phyloP scores from a whole-genome alignment of 2,329 filamentous ascomycete species.

The Neopestalotiopsis rosae region DNA sequence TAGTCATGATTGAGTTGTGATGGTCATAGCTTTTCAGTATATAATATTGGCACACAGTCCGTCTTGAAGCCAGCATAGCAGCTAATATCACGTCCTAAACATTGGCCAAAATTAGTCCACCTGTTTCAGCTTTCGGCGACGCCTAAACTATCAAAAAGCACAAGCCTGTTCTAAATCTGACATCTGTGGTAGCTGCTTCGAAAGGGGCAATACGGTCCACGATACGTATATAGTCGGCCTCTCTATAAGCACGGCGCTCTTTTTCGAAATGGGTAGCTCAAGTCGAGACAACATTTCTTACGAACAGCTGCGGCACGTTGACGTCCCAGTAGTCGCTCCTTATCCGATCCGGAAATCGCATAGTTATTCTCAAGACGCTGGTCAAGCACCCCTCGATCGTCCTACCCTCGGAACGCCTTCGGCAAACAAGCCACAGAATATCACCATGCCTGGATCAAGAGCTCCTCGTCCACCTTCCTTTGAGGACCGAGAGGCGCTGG shows the following conservation, averaged over 20 bases:
- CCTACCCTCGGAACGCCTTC: slow-evolving; percentile 7
- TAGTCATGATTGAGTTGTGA: not conserved
- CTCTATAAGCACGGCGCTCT: not conserved
- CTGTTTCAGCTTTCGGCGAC: slow-evolving; percentile 13
- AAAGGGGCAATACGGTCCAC: not conserved
- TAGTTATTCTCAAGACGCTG: slow-evolving; percentile 7
- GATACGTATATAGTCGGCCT: slow-evolving; percentile 10
- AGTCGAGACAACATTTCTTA: slow-evolving; percentile 7
- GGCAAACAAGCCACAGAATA: not conserved
- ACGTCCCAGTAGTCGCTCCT: slow-evolving; percentile 2
- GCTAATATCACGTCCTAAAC: slow-evolving; percentile 7
- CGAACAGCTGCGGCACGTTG: slow-evolving; percentile 10
- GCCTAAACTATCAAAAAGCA: slow-evolving; percentile 7
- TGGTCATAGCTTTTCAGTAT: slow-evolving; percentile 13
- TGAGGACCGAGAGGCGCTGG: slow-evolving; percentile 7
- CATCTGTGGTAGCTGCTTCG: slow-evolving; percentile 6
- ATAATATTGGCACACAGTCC: slow-evolving; percentile 13
- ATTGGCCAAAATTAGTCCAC: slow-evolving; percentile 7
- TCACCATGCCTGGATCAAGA: not conserved
- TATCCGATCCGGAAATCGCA: not conserved
- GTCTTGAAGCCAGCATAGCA: not conserved
- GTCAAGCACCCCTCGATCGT: slow-evolving; percentile 7
- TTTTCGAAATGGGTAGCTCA: not conserved
- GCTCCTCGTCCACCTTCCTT: not conserved
- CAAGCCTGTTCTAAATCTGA: slow-evolving; percentile 7